Conservation (phyloP, 139 green algal species). For the Chlamydomonas sphaeroides region DNA sequence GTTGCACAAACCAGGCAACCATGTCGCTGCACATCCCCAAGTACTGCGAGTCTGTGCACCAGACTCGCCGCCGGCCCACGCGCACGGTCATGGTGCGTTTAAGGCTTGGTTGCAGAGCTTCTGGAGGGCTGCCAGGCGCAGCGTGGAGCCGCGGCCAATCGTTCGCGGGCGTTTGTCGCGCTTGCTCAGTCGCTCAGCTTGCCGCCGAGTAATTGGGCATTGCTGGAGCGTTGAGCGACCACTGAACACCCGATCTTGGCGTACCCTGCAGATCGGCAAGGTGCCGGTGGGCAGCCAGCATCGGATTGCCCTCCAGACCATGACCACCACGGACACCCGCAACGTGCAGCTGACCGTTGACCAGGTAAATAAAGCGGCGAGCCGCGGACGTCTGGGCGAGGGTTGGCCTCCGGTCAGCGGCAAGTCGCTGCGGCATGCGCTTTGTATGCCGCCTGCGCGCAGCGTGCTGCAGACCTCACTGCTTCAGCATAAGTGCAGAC, state of each 20-base stretch:
- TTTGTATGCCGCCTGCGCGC: too few species aligned
- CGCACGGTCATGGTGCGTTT: conserved; percentile 81
- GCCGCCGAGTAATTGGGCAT: too few species aligned
- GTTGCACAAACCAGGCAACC: not conserved
- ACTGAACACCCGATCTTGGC: not conserved
- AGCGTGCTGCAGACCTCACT: too few species aligned
- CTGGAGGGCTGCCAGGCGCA: too few species aligned
- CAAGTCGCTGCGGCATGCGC: too few species aligned
- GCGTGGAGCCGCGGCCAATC: too few species aligned
- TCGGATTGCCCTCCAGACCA: conserved; percentile 95
- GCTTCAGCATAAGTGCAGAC: too few species aligned
- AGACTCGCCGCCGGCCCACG: conserved; percentile 85
- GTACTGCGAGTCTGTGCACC: conserved; percentile 89
- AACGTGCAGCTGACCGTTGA: conserved; percentile 93
- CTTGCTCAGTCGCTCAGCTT: too few species aligned
- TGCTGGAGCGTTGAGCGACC: too few species aligned
- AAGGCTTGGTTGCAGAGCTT: not conserved
- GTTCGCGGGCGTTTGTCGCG: too few species aligned
- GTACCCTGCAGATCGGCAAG: conserved; percentile 83
- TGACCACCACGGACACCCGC: conserved; percentile 98
- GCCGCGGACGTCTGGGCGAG: too few species aligned
- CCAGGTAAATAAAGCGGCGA: conserved; percentile 71
- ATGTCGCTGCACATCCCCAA: conserved; percentile 49
- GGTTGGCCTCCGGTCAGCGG: too few species aligned
- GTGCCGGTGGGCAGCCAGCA: conserved; percentile 94